These are phyloP conservation scores for Phanerochaete sordida DNA, from an alignment of 768 basidiomycete species.

Conservation along the genomic window DNA sequence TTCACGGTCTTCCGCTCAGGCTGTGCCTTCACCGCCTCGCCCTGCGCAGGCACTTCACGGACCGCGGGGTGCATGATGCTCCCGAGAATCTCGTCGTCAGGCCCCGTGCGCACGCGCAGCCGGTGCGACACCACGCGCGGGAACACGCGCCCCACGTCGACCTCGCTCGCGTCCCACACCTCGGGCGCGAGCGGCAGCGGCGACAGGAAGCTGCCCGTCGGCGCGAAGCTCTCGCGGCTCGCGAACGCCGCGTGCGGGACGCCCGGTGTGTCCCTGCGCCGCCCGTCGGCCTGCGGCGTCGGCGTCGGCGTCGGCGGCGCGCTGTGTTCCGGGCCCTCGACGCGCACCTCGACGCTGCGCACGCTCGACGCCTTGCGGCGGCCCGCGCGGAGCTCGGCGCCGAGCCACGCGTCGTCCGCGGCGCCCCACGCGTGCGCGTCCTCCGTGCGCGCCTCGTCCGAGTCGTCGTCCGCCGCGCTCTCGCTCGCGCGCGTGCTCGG, in stretches of 20 bases:
- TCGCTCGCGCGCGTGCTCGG: neutral
- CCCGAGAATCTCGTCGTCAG: conserved; percentile 65
- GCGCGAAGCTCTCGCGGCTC: neutral
- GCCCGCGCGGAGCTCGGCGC: conserved; percentile 14
- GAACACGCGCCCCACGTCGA: conserved; percentile 70
- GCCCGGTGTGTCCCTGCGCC: too few species aligned
- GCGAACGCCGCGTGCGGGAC: neutral
- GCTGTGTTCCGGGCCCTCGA: conserved; percentile 1
- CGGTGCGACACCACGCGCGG: conserved; percentile 76
- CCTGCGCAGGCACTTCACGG: neutral
- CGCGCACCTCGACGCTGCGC: conserved; percentile 11
- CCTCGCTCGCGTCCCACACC: conserved; percentile 59
- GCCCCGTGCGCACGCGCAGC: conserved; percentile 63
- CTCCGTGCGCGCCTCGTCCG: neutral
- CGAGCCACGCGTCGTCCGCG: conserved; percentile 13
- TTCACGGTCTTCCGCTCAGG: conserved; percentile 46
- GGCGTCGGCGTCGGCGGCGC: neutral
- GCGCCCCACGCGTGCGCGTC: conserved; percentile 6
- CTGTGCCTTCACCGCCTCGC: neutral
- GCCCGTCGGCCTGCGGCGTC: neutral
- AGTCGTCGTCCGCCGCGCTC: neutral
- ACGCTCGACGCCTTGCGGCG: conserved; percentile 10
- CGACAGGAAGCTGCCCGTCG: neutral
- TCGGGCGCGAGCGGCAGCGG: conserved; percentile 21
- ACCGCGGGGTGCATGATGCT: conserved; percentile 59